Base-by-base conservation (phyloP, 2,329 filamentous ascomycete genomes). In the Aspergillus pseudoterreus region DNA sequence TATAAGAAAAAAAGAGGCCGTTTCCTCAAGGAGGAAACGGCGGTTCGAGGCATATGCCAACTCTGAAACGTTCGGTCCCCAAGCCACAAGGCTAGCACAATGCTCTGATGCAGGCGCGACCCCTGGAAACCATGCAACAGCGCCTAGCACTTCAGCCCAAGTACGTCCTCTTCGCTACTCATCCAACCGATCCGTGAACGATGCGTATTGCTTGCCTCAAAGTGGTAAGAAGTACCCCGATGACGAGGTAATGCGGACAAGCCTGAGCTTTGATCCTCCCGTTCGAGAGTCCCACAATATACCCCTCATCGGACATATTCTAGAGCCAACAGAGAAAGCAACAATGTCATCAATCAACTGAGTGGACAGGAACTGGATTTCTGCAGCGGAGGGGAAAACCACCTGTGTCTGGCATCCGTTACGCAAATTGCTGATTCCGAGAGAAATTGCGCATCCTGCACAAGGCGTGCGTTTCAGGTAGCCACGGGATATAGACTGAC, bases 261-360 rank as follows among this genome's bases (percentile, higher is more conserved):
- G 90, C 82, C 89, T 78, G 90, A 85, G 78, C 90, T 91, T 90
- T 95, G 90, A 95, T 86, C 78, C 88, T 88, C 90, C 91, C 88
- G 82, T 86, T 70, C 83, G 88, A 90, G 90, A 88, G 88, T 90
- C 89, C 90, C 80, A 74, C 72, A 62, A 68, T 41, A 39, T 27
- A 32, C 67, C 65, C 56, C 63, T 53, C 61, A 49, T 35, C 55
- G 53, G 57, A 55, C 56, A 61, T 54, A 50, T 51, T 43, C 47
- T 50, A 48, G 43, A 38, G 12, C 8, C 42, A 30, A 32, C 17
- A 24, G 32, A 22, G 14, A 6, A 10, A 41, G 35, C n/a, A 19
- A 17, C 21, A 24, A 17, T 12, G 14, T 30, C 8, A 41, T 36
- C 35, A 49, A 36, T 38, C 43, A 42, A 15, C 35, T 45, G 46